phyloP scores from a whole-genome alignment of 139 green algal species.

The Micractinium sp. region DNA sequence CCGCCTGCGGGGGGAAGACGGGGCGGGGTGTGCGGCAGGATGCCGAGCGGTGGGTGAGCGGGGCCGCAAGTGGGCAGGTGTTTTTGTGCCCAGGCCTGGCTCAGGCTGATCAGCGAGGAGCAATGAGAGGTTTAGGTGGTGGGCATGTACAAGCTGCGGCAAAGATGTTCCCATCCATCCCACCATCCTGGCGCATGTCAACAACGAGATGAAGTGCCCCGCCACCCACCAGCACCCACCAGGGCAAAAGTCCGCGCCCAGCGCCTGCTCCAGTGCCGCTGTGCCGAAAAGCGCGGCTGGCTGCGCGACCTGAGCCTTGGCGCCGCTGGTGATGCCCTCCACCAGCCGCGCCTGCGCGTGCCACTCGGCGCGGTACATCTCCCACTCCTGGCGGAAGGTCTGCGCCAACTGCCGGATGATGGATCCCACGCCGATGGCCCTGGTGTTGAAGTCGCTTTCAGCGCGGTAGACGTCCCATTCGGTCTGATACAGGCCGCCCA shows the following conservation, averaged over 20 bases:
- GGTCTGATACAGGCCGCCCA: not conserved
- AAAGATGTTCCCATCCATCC: not conserved
- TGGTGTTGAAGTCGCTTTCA: conserved; percentile 20
- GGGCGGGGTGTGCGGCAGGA: not conserved
- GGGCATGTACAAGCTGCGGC: not conserved
- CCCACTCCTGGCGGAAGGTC: conserved; percentile 18
- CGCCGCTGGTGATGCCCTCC: not conserved
- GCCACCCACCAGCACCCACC: not conserved
- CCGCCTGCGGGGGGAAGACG: conserved; percentile 69
- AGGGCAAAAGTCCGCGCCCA: not conserved
- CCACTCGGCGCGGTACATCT: conserved; percentile 28
- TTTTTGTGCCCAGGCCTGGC: too few relatives aligned
- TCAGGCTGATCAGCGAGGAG: not conserved
- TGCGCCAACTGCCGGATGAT: conserved; percentile 19
- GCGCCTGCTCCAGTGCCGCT: not conserved
- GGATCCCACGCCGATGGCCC: not conserved
- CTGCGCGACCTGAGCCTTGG: not conserved
- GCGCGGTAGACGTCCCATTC: conserved; percentile 18
- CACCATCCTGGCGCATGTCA: not conserved
- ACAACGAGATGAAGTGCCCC: not conserved
- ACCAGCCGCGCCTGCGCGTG: not conserved
- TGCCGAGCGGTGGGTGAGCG: too few relatives aligned
- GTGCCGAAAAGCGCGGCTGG: not conserved
- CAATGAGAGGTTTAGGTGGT: not conserved
- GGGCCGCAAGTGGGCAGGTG: not conserved